These are phyloP conservation scores for Sarocladiaceae sp. DNA, from an alignment of 2,329 filamentous ascomycete species.

Conservation along the genomic window DNA sequence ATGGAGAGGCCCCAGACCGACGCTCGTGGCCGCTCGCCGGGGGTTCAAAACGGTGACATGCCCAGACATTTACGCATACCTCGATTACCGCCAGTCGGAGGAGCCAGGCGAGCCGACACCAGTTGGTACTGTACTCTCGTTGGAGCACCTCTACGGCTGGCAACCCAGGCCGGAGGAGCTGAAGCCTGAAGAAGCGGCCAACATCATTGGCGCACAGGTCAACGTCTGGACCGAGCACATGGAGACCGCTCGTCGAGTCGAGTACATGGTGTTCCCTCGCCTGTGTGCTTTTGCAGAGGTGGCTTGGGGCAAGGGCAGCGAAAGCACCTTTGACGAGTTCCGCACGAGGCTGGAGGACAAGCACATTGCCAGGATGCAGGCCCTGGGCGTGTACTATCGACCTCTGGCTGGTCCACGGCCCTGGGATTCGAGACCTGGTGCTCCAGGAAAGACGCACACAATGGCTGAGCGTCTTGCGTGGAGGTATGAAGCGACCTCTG, in stretches of 20 bases:
- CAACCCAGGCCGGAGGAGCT: slow-evolving; percentile 12
- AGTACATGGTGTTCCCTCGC: slow-evolving; percentile 14
- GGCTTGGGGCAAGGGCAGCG: slow-evolving; percentile 12
- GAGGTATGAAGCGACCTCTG: slow-evolving; percentile 6
- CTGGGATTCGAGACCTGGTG: slow-evolving; percentile 13
- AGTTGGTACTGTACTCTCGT: slow-evolving; percentile 11
- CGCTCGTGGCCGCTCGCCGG: slow-evolving; percentile 13
- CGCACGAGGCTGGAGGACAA: slow-evolving; percentile 7
- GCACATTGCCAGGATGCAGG: slow-evolving; percentile 11
- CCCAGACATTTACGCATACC: slow-evolving; percentile 13
- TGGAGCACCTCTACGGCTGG: slow-evolving; percentile 13
- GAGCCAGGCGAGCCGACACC: slow-evolving; percentile 14
- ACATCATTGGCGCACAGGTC: slow-evolving; percentile 14
- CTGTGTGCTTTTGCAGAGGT: slow-evolving; percentile 14
- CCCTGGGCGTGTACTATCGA: slow-evolving; percentile 13
- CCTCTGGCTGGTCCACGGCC: slow-evolving; percentile 13
- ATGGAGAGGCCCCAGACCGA: slow-evolving; percentile 14
- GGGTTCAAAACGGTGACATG: slow-evolving; percentile 15
- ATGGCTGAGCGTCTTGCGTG: neutral
- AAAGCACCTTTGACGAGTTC: slow-evolving; percentile 9
- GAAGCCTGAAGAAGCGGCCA: slow-evolving; percentile 8
- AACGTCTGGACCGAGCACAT: slow-evolving; percentile 16
- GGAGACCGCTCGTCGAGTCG: slow-evolving; percentile 14
- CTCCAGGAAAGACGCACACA: slow-evolving; percentile 11
- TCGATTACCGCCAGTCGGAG: slow-evolving; percentile 16